Conservation (phyloP, 495 filamentous ascomycete species). For the Neurospora sp. region DNA sequence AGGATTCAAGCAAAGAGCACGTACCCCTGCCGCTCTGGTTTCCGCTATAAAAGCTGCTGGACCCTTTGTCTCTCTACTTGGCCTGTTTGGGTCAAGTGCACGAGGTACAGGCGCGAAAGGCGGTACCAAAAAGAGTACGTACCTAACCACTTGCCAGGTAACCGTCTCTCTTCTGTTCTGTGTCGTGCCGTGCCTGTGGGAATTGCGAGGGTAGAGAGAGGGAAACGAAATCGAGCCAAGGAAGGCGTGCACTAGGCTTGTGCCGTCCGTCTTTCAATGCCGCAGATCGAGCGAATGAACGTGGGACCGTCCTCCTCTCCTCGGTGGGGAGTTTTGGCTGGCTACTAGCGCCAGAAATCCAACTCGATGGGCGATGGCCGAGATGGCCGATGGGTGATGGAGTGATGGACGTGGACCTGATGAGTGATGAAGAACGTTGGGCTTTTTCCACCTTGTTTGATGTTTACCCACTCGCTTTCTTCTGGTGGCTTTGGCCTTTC, state of each 20-base stretch:
- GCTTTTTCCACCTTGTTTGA: neutral
- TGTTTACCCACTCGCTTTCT: neutral
- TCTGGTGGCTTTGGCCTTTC: neutral
- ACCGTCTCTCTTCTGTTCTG: neutral
- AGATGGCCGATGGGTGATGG: neutral
- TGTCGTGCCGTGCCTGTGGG: conserved; percentile 5
- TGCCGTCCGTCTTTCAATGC: conserved; percentile 12
- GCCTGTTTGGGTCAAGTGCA: neutral
- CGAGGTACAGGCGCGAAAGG: neutral
- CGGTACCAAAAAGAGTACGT: neutral
- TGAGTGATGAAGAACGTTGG: neutral
- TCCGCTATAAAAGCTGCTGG: neutral
- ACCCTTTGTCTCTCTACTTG: conserved; percentile 4
- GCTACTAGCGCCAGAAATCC: neutral
- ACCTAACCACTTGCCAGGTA: neutral
- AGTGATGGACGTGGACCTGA: neutral
- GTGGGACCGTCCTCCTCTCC: conserved; percentile 4
- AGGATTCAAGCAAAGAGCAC: neutral
- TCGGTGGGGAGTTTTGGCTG: neutral
- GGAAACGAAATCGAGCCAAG: neutral
- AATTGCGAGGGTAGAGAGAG: neutral
- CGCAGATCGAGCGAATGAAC: conserved; percentile 19
- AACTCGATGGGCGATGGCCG: neutral
- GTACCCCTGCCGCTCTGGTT: neutral
- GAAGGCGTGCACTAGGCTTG: conserved; percentile 6